Evolutionary conservation across 345 rosid species (phyloP).

Genomic region (Cardiospermum halicacabum): DNA sequence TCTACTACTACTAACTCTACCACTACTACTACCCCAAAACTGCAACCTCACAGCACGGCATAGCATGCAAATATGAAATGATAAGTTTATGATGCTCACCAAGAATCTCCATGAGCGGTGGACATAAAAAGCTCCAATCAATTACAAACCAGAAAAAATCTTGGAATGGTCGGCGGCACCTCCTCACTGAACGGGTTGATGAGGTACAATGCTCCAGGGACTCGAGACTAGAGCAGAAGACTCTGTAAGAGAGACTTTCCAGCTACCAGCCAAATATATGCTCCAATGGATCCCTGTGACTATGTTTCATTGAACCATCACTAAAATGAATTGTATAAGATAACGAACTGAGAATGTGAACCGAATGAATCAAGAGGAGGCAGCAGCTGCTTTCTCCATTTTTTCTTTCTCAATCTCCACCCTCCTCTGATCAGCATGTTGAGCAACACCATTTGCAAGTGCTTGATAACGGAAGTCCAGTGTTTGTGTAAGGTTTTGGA

Average conservation of each 20-base stretch:
- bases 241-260: too few relatives aligned
- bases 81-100: slow-evolving; percentile 3
- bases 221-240: too few relatives aligned
- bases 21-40: neutral
- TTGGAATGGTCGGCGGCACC: neutral
- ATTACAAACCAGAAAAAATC: neutral
- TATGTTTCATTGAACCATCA: slow-evolving; percentile 12
- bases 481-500: slow-evolving; percentile 75
- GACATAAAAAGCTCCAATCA: neutral
- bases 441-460: slow-evolving; percentile 81
- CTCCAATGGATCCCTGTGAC: slow-evolving; percentile 13
- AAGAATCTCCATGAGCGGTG: slow-evolving; percentile 14
- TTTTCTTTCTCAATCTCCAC: slow-evolving; percentile 87
- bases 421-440: slow-evolving; percentile 93
- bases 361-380: slow-evolving; percentile 28
- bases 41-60: slow-evolving; percentile 1
- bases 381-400: slow-evolving; percentile 61
- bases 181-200: too few relatives aligned
- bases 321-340: slow-evolving; percentile 20
- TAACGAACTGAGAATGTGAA: slow-evolving; percentile 15
- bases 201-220: too few relatives aligned
- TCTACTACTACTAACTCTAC: too few relatives aligned
- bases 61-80: neutral
- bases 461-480: slow-evolving; percentile 86
- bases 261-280: slow-evolving; percentile 17